These are phyloP conservation scores for Circinella umbellata DNA, from an alignment of 371 early-diverging fungal species.

Conservation along the genomic window DNA sequence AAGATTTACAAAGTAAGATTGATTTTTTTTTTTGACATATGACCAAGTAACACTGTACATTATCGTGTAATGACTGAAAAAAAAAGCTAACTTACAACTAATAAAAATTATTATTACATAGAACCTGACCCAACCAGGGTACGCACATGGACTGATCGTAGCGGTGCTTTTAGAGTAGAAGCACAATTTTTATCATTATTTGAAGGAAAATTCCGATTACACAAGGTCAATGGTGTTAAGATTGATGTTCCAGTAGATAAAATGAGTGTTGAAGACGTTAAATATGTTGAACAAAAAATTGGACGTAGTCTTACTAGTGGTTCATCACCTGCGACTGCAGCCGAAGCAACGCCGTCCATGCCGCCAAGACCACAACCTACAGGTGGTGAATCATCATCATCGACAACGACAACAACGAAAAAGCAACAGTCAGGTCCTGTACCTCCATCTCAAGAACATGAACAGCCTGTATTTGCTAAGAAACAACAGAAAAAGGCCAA, in stretches of 20 bases:
- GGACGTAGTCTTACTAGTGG: constrained; percentile 51
- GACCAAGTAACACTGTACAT: too few relatives aligned
- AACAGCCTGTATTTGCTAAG: constrained; percentile 3
- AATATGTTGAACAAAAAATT: constrained; percentile 60
- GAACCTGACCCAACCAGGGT: constrained; percentile 62
- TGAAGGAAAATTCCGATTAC: constrained; percentile 87
- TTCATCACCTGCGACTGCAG: constrained; percentile 23
- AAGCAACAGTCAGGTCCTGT: constrained; percentile 3
- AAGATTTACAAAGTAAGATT: constrained; percentile 18
- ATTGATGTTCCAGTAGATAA: constrained; percentile 93
- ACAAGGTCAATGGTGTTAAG: constrained; percentile 92
- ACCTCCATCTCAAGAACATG: constrained; percentile 11
- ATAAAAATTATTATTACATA: not conserved
- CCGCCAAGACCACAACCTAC: constrained; percentile 19
- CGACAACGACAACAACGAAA: constrained; percentile 6
- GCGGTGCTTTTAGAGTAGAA: constrained; percentile 90
- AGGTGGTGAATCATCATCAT: constrained; percentile 12
- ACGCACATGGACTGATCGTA: constrained; percentile 91
- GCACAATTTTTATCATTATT: constrained; percentile 80
- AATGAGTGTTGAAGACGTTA: constrained; percentile 73
- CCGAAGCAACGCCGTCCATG: constrained; percentile 24
- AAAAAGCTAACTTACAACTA: not conserved
- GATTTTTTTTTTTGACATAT: not conserved
- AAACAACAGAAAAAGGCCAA: constrained; percentile 48
- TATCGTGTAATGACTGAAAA: too few relatives aligned